Evolutionary conservation across 305 asterid genomes (phyloP).

Genomic region (Solanum aculeatissimum): DNA sequence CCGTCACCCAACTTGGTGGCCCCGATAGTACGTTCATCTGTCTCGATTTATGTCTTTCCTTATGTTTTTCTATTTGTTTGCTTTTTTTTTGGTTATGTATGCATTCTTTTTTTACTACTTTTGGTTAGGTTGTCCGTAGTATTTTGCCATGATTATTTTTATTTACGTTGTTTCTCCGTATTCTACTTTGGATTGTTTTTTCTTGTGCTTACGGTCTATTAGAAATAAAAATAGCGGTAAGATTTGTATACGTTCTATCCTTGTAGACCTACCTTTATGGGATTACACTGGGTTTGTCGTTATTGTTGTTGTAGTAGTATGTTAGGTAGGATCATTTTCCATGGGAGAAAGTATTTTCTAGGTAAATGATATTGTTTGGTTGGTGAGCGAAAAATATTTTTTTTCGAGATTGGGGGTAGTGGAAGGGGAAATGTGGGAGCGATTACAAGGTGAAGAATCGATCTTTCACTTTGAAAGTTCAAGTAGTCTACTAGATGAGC

Average conservation of each 20-base stretch:
- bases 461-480: not conserved
- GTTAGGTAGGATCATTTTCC: not conserved
- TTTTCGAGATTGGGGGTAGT: not conserved
- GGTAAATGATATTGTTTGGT: not conserved
- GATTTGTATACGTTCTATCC: no score
- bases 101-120: not conserved
- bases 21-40: constrained; percentile 60
- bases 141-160: no score
- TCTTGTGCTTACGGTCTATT: fast-evolving
- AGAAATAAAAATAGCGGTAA: not conserved
- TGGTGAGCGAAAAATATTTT: not conserved
- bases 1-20: constrained; percentile 86
- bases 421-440: not conserved
- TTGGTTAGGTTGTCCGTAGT: not conserved
- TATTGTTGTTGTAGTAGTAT: not conserved
- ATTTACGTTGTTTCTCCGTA: no score
- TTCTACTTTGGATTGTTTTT: not conserved
- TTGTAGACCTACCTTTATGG: not conserved
- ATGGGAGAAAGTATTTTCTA: not conserved
- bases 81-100: not conserved
- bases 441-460: not conserved
- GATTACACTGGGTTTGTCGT: not conserved
- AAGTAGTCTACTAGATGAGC: not conserved
- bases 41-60: not conserved
- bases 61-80: not conserved